Conservation (phyloP, 140 eudicot genomes). For the Erigeron philadelphicus region DNA sequence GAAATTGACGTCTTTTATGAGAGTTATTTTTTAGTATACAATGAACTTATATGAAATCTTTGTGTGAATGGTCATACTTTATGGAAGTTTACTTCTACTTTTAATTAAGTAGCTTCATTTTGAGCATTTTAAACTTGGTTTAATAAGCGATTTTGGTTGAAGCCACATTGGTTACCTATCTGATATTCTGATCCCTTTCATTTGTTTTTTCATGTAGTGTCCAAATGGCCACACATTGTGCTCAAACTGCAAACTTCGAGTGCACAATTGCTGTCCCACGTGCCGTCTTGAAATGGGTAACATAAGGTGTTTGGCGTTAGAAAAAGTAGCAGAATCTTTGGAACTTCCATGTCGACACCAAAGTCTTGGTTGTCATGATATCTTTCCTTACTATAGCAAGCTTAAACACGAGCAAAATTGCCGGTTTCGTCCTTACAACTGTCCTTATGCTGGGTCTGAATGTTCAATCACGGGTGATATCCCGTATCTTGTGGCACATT, state of each 20-base stretch:
- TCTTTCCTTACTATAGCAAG: slow-evolving; percentile 60
- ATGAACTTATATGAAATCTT: no score
- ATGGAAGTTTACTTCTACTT: neutral
- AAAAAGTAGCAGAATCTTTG: slow-evolving; percentile 66
- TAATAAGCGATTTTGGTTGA: neutral
- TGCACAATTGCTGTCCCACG: slow-evolving; percentile 63
- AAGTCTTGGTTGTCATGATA: slow-evolving; percentile 55
- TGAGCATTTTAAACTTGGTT: neutral
- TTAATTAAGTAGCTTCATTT: neutral
- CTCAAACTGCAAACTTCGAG: slow-evolving; percentile 53
- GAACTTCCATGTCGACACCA: slow-evolving; percentile 66
- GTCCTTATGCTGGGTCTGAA: slow-evolving; percentile 74
- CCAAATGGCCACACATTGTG: slow-evolving; percentile 81
- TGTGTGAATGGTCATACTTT: no score
- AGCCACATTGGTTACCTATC: slow-evolving; percentile 9
- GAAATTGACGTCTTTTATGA: neutral
- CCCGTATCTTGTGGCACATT: slow-evolving; percentile 53
- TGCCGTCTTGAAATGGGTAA: slow-evolving; percentile 60
- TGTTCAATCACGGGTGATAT: slow-evolving; percentile 63
- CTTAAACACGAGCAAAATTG: slow-evolving; percentile 64
- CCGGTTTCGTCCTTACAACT: slow-evolving; percentile 62
- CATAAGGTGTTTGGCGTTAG: slow-evolving; percentile 73
- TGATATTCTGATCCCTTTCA: neutral
- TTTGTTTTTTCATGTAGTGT: slow-evolving; percentile 41
- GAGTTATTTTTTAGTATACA: no score